Evolutionary conservation across 805 yeast species (phyloP).

Genomic region (Maudiozyma turicensis): DNA sequence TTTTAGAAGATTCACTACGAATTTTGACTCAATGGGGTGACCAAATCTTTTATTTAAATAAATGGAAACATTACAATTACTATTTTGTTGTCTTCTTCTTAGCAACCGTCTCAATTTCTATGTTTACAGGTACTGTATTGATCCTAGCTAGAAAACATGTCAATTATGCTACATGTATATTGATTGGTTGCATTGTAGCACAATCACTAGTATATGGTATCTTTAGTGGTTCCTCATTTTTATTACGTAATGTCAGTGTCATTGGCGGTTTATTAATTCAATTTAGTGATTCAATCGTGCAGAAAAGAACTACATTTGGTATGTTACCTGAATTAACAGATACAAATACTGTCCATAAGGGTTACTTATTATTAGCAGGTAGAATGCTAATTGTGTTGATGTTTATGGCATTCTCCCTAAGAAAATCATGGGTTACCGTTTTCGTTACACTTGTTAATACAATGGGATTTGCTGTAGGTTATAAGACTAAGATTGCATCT

Average conservation of each 20-base stretch:
- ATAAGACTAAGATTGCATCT: slow-evolving; percentile 85
- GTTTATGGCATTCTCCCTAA: slow-evolving; percentile 75
- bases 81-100: slow-evolving; percentile 71
- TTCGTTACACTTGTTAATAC: slow-evolving; percentile 61
- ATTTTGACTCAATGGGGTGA: slow-evolving; percentile 83
- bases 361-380: slow-evolving; percentile 79
- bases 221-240: slow-evolving; percentile 68
- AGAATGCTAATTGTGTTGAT: slow-evolving; percentile 75
- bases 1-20: slow-evolving; percentile 80
- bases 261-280: slow-evolving; percentile 88
- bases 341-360: slow-evolving; percentile 53
- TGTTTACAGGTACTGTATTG: slow-evolving; percentile 64
- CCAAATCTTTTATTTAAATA: slow-evolving; percentile 76
- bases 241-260: slow-evolving; percentile 79
- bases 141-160: slow-evolving; percentile 62
- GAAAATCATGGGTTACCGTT: slow-evolving; percentile 61
- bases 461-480: slow-evolving; percentile 78
- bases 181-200: slow-evolving; percentile 59
- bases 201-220: slow-evolving; percentile 89
- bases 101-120: slow-evolving; percentile 48
- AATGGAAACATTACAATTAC: slow-evolving; percentile 69
- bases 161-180: slow-evolving; percentile 57
- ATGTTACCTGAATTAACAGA: slow-evolving; percentile 44
- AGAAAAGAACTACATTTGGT: slow-evolving; percentile 50
- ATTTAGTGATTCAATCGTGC: slow-evolving; percentile 74